Percentiles rank a stretch among this genome's conserved stretches.
phyloP scores from a whole-genome alignment of 2,329 filamentous ascomycete species.

The Ceratocystis eucalypticola region DNA sequence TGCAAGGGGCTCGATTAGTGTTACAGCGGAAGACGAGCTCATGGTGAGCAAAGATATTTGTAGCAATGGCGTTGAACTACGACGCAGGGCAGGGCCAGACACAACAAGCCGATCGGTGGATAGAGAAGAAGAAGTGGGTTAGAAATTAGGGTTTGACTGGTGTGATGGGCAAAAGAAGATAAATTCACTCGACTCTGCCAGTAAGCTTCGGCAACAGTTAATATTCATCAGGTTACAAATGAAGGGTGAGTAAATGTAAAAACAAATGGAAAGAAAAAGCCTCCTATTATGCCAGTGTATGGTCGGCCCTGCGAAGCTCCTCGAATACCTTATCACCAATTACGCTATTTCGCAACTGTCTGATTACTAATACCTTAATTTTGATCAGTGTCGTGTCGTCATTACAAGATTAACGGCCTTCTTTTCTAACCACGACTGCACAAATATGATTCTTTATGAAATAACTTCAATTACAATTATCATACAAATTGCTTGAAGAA shows the following conservation, averaged over 20 bases:
- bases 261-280: too few species aligned
- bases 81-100: not conserved
- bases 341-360: not conserved
- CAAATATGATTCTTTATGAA: not conserved
- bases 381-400: not conserved
- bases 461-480: not conserved
- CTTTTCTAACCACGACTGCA: too few species aligned
- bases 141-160: not conserved
- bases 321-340: not conserved
- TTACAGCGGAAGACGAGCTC: constrained; percentile 7
- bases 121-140: not conserved
- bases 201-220: not conserved
- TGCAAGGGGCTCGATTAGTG: constrained; percentile 26
- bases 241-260: too few species aligned
- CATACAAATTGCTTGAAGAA: not conserved
- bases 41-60: not conserved
- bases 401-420: not conserved
- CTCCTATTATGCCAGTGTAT: too few species aligned
- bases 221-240: too few species aligned
- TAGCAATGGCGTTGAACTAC: not conserved
- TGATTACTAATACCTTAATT: constrained; percentile 10
- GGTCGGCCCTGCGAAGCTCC: not conserved
- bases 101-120: not conserved
- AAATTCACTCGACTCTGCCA: not conserved
- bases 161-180: not conserved